These are phyloP conservation scores for Centaurea solstitialis DNA, from an alignment of 129 eudicot species.

Conservation along the genomic window DNA sequence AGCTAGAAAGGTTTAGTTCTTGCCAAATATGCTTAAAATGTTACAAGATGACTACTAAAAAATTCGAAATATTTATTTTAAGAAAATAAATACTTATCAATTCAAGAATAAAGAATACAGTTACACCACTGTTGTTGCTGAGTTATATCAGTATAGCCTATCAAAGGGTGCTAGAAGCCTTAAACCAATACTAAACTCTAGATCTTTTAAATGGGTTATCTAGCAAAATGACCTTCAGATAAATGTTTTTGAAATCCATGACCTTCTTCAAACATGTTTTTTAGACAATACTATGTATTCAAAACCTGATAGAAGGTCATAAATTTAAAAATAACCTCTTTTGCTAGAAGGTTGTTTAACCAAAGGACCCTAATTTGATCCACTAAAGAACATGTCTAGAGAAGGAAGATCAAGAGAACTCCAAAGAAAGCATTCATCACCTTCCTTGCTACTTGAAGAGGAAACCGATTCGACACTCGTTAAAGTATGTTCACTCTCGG, in stretches of 20 bases:
- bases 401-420: conserved; percentile 50
- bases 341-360: background rate
- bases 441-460: conserved; percentile 40
- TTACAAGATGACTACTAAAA: background rate
- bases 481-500: conserved; percentile 5
- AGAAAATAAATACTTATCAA: background rate
- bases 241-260: background rate
- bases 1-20: background rate
- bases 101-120: conserved; percentile 18
- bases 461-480: conserved; percentile 29
- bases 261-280: background rate
- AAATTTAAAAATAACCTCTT: background rate
- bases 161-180: conserved; percentile 7
- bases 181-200: background rate
- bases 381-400: conserved; percentile 39
- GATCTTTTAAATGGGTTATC: background rate
- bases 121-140: conserved; percentile 11
- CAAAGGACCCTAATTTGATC: conserved; percentile 11
- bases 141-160: conserved; percentile 19
- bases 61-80: background rate
- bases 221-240: background rate
- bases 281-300: background rate
- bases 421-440: conserved; percentile 41
- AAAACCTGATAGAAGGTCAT: background rate
- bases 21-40: background rate